Evolutionary conservation across 768 basidiomycete genomes (phyloP), one percentile per base, ranked within the genome.

Genomic region (Podaxis sp.): DNA sequence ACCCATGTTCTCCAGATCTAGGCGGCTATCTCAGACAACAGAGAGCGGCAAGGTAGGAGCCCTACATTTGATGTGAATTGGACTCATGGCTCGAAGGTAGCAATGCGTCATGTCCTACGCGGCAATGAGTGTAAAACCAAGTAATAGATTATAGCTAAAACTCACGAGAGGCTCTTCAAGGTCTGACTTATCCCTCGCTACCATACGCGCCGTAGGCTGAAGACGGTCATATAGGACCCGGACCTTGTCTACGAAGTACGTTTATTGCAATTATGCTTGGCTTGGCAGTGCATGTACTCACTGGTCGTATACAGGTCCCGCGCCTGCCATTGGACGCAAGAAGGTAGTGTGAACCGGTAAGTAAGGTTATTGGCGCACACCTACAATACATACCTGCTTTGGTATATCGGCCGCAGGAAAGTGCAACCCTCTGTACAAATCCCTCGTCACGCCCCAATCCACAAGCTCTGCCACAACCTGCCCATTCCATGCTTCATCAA

Each of bases 71-170:
- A 91, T 74, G 69, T 93, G 91, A 53, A 95, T 91, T 4, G 91
- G 92, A 66, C 88, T 89, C 91, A 95, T 93, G 0, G 91, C 90
- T n/a, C 91, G 84, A 8, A 93, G 76, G 66, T 89, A 91, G 60
- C 87, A 90, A 72, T 93, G 89, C 0, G 91, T 92, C 90, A 93
- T 91, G 69, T 93, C 85, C 83, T 89, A 62, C 1, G 24, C 28
- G 26, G 52, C 3, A 33, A 30, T 63, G 22, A 59, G 40, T 10
- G 8, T 10, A 33, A 33, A 33, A 7, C 28, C 20, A 46, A n/a
- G 44, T 48, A 26, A n/a, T n/a, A 6, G 10, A 24, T 53, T 17
- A 49, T 55, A 50, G 24, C 15, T 41, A 36, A 53, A 17, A 76
- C 80, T 48, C 71, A 87, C 86, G 60, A 93, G 74, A 3, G 91